Evolutionary conservation across 495 filamentous ascomycete species (phyloP).

Genomic region (Aspergillus panamensis): DNA sequence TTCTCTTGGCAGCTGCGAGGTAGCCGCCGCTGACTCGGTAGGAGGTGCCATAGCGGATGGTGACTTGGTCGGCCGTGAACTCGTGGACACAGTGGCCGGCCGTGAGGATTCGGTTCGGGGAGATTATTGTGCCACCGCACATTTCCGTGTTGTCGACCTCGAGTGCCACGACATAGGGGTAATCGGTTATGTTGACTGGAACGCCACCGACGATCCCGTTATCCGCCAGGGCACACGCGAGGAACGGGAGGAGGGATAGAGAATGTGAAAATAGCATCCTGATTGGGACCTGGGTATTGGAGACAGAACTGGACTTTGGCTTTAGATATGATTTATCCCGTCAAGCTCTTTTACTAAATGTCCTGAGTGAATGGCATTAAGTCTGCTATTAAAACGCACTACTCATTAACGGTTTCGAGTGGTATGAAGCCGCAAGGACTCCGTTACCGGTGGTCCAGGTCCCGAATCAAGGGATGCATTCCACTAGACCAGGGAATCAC

Average conservation of each 20-base stretch:
- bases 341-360: too few relatives aligned
- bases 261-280: not conserved
- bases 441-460: too few relatives aligned
- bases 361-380: too few relatives aligned
- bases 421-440: too few relatives aligned
- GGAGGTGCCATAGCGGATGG: slow-evolving; percentile 9
- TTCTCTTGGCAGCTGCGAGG: not conserved
- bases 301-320: too few relatives aligned
- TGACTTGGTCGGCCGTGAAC: not conserved
- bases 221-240: not conserved
- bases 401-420: too few relatives aligned
- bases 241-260: slow-evolving; percentile 1
- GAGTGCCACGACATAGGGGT: slow-evolving; percentile 11
- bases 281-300: too few relatives aligned
- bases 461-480: too few relatives aligned
- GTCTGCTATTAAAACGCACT: too few relatives aligned
- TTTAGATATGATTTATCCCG: too few relatives aligned
- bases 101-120: slow-evolving; percentile 5
- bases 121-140: slow-evolving; percentile 16
- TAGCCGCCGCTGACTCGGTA: slow-evolving; percentile 1
- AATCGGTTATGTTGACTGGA: slow-evolving; percentile 10
- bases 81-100: slow-evolving; percentile 13
- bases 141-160: not conserved
- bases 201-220: slow-evolving; percentile 11
- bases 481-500: too few relatives aligned